Evolutionary conservation across 2,329 filamentous ascomycete species (phyloP).

Genomic region (Blumeria hordei): DNA sequence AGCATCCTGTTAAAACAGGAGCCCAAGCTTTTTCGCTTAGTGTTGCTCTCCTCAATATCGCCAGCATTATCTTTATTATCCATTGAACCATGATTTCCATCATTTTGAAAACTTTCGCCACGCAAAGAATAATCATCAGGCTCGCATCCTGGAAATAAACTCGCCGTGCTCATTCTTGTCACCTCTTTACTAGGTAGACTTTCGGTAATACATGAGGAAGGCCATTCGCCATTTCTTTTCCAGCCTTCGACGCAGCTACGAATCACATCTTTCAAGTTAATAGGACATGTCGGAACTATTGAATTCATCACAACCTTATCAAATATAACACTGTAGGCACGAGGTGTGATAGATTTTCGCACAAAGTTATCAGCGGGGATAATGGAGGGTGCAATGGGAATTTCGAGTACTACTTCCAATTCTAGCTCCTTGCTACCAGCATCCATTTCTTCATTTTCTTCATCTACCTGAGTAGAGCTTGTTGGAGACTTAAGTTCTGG

Average conservation of each 20-base stretch:
- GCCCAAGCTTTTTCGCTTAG: not conserved
- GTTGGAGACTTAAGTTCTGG: constrained; percentile 19
- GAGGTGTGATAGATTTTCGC: constrained; percentile 49
- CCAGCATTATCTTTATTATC: not conserved
- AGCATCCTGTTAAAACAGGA: not conserved
- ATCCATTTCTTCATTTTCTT: constrained; percentile 11
- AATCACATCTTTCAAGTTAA: constrained; percentile 66
- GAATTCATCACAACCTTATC: constrained; percentile 64
- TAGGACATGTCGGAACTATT: constrained; percentile 63
- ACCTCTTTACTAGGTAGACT: not conserved
- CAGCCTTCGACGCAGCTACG: constrained; percentile 66
- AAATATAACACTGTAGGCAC: constrained; percentile 62
- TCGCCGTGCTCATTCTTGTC: not conserved
- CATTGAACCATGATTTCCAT: not conserved
- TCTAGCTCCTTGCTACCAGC: constrained; percentile 9
- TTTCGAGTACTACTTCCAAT: constrained; percentile 11
- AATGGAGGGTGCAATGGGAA: constrained; percentile 51
- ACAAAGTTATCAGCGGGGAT: constrained; percentile 53
- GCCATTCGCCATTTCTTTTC: constrained; percentile 89
- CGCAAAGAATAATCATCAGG: not conserved
- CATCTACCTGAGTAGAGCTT: constrained; percentile 15
- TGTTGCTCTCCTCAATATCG: not conserved
- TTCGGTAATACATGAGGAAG: constrained; percentile 23
- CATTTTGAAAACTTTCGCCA: not conserved
- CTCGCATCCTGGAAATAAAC: not conserved